Percentiles rank a stretch among this genome's conserved stretches.
phyloP scores from a whole-genome alignment of 2,329 filamentous ascomycete genomes.

The Microdochium bolleyi region DNA sequence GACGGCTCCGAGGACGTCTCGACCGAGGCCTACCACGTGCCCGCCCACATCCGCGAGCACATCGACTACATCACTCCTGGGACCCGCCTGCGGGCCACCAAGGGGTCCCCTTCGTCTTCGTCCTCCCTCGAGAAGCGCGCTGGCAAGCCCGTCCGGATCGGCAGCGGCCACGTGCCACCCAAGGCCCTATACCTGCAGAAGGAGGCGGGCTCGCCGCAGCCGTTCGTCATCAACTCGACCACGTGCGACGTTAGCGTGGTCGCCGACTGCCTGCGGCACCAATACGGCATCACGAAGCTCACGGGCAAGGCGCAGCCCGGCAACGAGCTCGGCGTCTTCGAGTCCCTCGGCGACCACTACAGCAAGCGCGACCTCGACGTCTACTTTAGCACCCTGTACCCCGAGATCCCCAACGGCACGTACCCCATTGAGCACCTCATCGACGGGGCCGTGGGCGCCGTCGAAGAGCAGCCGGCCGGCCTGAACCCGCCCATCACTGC shows the following conservation, averaged over 20 bases:
- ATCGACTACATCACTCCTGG: conserved; percentile 51
- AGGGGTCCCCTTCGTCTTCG: conserved; percentile 12
- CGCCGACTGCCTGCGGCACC: conserved; percentile 9
- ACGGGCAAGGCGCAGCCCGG: conserved; percentile 15
- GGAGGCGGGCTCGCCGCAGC: background rate
- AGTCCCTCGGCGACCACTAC: conserved; percentile 30
- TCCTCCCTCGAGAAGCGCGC: conserved; percentile 9
- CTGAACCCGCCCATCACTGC: conserved; percentile 9
- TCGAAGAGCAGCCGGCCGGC: conserved; percentile 1
- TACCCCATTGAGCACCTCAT: conserved; percentile 25
- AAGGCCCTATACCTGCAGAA: background rate
- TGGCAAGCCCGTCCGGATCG: conserved; percentile 6
- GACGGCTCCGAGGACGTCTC: conserved; percentile 25
- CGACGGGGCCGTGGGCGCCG: conserved; percentile 24
- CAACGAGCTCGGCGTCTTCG: conserved; percentile 33
- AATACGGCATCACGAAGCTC: conserved; percentile 27
- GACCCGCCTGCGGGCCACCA: conserved; percentile 31
- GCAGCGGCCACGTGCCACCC: background rate
- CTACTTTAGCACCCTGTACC: conserved; percentile 22
- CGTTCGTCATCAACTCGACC: conserved; percentile 7
- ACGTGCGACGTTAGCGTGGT: conserved; percentile 13
- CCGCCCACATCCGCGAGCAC: conserved; percentile 34
- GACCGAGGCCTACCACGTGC: conserved; percentile 34
- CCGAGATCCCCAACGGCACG: conserved; percentile 27
- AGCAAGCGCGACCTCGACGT: conserved; percentile 28